A percentile compares a stretch with the other conserved stretches of the same genome.
Evolutionary conservation across 345 rosid genomes (phyloP).

Genomic region (Eucalyptus erythrocorys): DNA sequence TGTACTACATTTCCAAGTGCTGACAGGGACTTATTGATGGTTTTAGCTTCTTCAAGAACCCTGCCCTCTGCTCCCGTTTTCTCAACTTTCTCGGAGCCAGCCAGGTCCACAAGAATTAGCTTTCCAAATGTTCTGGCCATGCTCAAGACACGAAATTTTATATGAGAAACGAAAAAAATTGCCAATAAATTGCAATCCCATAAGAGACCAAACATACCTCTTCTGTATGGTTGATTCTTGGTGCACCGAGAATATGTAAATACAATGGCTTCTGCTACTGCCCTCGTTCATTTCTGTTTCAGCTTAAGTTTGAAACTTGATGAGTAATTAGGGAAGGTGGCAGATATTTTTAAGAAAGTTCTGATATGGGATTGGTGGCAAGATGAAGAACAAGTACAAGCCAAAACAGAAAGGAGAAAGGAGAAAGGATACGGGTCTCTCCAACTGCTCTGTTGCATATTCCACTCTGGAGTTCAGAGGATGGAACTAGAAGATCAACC

Average conservation of each 20-base stretch:
- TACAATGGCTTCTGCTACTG: conserved; percentile 79
- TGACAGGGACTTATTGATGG: conserved; percentile 86
- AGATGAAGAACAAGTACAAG: background rate
- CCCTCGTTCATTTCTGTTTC: conserved; percentile 74
- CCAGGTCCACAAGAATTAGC: too few species aligned
- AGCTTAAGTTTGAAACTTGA: conserved; percentile 7
- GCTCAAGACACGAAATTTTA: too few species aligned
- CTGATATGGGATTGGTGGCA: background rate
- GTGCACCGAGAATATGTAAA: too few species aligned
- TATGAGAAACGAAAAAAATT: too few species aligned
- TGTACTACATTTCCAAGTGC: conserved; percentile 80
- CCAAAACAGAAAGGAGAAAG: background rate
- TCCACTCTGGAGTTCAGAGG: conserved; percentile 47
- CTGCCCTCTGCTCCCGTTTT: conserved; percentile 96
- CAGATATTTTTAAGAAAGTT: background rate
- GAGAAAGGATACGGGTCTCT: conserved; percentile 76
- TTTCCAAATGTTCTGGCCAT: too few species aligned
- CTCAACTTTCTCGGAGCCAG: conserved; percentile 9
- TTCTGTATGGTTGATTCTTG: too few species aligned
- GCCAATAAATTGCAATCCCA: too few species aligned
- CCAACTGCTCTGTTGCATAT: conserved; percentile 79
- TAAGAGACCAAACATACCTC: too few species aligned
- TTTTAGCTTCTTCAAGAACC: conserved; percentile 90
- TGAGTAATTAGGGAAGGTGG: background rate
- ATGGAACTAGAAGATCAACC: background rate